These are phyloP conservation scores for Pinus taeda DNA, from an alignment of 75 land plant species.

Conservation along the genomic window DNA sequence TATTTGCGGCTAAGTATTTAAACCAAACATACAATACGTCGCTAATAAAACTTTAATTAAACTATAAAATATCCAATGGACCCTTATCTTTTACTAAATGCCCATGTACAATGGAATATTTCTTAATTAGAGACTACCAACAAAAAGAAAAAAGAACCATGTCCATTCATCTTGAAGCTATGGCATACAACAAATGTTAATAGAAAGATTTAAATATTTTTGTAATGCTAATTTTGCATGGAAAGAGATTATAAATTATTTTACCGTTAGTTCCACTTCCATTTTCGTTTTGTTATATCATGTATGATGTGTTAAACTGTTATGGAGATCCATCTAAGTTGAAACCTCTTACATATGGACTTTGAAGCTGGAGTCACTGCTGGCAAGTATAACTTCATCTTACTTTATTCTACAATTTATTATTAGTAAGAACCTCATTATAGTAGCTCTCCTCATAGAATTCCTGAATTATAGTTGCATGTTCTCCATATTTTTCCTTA, in stretches of 20 bases:
- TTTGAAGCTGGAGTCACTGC: not conserved
- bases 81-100: not conserved
- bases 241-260: not conserved
- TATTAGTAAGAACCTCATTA: not conserved
- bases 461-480: conserved; percentile 30
- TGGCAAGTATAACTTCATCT: not conserved
- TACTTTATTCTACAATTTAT: not conserved
- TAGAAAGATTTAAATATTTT: not conserved
- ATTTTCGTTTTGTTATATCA: not conserved
- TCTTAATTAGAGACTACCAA: not conserved
- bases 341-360: not conserved
- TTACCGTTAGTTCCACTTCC: too few relatives aligned
- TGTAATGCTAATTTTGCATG: not conserved
- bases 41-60: not conserved
- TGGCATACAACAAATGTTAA: not conserved
- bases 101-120: not conserved
- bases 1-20: too few relatives aligned
- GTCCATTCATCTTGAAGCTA: not conserved
- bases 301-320: not conserved
- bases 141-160: not conserved
- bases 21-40: too few relatives aligned
- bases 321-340: not conserved
- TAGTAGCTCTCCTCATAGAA: conserved; percentile 12
- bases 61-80: not conserved
- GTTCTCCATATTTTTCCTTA: conserved; percentile 33